These are phyloP conservation scores for Strombidium stylifer DNA, from an alignment of 73 alveolate genomes.

Conservation along the genomic window DNA sequence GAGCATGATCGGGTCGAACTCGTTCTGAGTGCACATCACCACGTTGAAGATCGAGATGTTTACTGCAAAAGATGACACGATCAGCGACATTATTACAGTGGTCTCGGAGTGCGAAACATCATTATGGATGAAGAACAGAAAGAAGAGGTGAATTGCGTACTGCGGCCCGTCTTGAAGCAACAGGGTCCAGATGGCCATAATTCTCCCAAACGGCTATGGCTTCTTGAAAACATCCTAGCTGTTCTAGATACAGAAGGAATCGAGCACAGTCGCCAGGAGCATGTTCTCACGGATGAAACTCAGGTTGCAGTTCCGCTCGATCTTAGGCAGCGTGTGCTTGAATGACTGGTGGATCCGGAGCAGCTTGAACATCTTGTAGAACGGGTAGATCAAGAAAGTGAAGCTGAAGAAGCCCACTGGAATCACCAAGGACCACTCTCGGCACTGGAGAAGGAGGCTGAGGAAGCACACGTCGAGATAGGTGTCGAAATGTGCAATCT, in stretches of 20 bases:
- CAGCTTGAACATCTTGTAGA: slow-evolving; percentile 14
- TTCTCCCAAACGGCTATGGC: slow-evolving; percentile 1
- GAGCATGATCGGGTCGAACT: slow-evolving; percentile 10
- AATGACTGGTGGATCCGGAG: background rate
- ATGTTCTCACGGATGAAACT: slow-evolving; percentile 29
- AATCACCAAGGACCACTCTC: background rate
- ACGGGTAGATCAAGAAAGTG: slow-evolving; percentile 8
- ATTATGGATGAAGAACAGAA: background rate
- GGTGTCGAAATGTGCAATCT: slow-evolving; percentile 14
- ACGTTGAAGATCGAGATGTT: slow-evolving; percentile 20
- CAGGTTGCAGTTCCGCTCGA: slow-evolving; percentile 26
- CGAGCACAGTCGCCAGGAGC: slow-evolving; percentile 24
- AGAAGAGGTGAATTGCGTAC: slow-evolving; percentile 1
- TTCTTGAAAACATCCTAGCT: slow-evolving; percentile 4
- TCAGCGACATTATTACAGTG: slow-evolving; percentile 1
- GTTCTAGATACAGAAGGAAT: slow-evolving; percentile 19
- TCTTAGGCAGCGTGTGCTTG: slow-evolving; percentile 13
- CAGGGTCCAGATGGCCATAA: slow-evolving; percentile 12
- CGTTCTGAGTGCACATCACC: slow-evolving; percentile 6
- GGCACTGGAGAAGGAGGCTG: background rate
- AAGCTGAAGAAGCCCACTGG: background rate
- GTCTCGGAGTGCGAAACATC: slow-evolving; percentile 2
- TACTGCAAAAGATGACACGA: background rate
- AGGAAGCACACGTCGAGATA: slow-evolving; percentile 16
- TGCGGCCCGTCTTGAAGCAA: slow-evolving; percentile 28